Base-by-base conservation (phyloP, 257 asterid species). In the Nicotiana sylvestris region DNA sequence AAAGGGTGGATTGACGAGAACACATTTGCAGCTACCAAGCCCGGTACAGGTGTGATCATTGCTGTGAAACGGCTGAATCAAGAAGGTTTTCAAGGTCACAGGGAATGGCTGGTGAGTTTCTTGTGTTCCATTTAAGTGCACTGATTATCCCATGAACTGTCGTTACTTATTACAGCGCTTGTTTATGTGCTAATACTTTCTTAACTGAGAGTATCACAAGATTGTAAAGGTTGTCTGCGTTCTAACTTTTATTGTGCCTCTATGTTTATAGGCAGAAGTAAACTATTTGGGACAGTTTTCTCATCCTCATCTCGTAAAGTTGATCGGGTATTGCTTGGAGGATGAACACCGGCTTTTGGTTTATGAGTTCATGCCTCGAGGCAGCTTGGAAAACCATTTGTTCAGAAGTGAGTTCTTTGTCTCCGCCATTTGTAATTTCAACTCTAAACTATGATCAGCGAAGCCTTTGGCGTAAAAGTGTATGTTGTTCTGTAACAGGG, bases 1-100 rank as follows among this genome's bases (percentile, higher is more conserved):
- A 93, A 95, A 84, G 99, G 99, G 62, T 93, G 99, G 98, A 88
- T 95, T 33, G 97, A 95, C 86, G 92, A 91, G 87, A 85, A 86
- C 84, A 84, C 95, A 5, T 86, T 84, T 2, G 83, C 91, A 16
- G 95, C 97, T 53, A 72, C 97, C 57, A 94, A 91, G 84, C 96
- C 98, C 0, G 97, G 98, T 55, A 88, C 97, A 0, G 98, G 99
- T 49, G 66, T 90, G 83, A 86, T 89, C 60, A 84, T 95, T 82
- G 98, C 98, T 29, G 99, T 94, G 7, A 95, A 92, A 85, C 92
- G 88, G 81, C 93, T 93, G n/a, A 89, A 91, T 82, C 95, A 88
- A 87, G 92, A 91, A 69, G 89, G 97, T 62, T 87, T 78, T 82
- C 98, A 95, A 80, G 97, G 99, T 56, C 98, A 94, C 79, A 77